phyloP scores from a whole-genome alignment of 495 filamentous ascomycete genomes.

The Penicillium robsamsonii region DNA sequence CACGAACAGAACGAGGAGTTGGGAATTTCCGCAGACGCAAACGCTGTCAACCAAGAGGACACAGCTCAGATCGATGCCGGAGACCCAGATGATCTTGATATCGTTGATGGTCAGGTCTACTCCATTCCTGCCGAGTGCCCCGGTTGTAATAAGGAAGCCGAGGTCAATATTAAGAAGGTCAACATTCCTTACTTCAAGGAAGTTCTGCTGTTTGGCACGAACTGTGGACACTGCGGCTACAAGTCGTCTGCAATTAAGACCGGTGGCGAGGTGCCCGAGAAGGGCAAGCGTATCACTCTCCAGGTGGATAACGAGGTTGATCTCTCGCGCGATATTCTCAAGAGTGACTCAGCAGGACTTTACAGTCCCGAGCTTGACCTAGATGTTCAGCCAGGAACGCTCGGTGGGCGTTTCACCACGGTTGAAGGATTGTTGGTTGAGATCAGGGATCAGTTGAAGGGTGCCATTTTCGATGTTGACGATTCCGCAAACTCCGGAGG shows the following conservation, averaged over 20 bases:
- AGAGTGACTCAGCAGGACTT: slow-evolving; percentile 87
- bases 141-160: slow-evolving; percentile 77
- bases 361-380: slow-evolving; percentile 82
- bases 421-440: slow-evolving; percentile 81
- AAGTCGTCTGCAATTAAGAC: slow-evolving; percentile 72
- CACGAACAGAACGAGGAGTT: slow-evolving; percentile 81
- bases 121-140: slow-evolving; percentile 87
- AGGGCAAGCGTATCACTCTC: slow-evolving; percentile 80
- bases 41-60: slow-evolving; percentile 28
- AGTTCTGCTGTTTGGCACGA: slow-evolving; percentile 85
- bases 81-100: slow-evolving; percentile 63
- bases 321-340: slow-evolving; percentile 88
- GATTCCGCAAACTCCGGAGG: slow-evolving; percentile 56
- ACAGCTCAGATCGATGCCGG: slow-evolving; percentile 17
- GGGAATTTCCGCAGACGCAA: slow-evolving; percentile 56
- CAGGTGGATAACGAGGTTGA: slow-evolving; percentile 71
- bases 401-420: slow-evolving; percentile 96
- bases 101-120: slow-evolving; percentile 86
- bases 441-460: slow-evolving; percentile 81
- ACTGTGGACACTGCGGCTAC: slow-evolving; percentile 89
- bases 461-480: slow-evolving; percentile 77
- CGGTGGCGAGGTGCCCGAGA: slow-evolving; percentile 84
- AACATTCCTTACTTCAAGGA: slow-evolving; percentile 96
- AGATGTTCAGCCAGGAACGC: slow-evolving; percentile 80
- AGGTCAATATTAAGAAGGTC: slow-evolving; percentile 67